phyloP scores from a whole-genome alignment of 495 filamentous ascomycete species.

The Penicillium arizonense region DNA sequence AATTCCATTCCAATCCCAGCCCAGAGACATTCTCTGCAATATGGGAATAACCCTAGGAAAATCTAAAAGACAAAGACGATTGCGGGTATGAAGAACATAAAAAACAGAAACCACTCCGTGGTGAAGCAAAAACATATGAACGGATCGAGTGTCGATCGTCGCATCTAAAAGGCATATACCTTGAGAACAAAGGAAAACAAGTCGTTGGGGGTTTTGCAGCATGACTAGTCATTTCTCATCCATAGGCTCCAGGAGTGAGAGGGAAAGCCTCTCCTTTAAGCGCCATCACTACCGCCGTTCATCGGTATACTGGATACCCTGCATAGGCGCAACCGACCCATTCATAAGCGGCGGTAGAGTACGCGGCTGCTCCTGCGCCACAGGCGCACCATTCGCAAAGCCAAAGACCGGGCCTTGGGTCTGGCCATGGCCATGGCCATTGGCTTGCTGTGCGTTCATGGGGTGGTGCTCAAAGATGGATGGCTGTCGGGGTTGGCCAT shows the following conservation, averaged over 20 bases:
- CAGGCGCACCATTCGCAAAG: conserved; percentile 31
- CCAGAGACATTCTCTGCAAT: too few relatives aligned
- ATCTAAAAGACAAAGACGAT: conserved; percentile 12
- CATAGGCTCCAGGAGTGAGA: conserved; percentile 1
- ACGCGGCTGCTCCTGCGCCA: conserved; percentile 46
- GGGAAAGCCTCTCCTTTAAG: neutral
- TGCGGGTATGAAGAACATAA: conserved; percentile 27
- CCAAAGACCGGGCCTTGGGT: conserved; percentile 33
- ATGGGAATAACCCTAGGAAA: too few relatives aligned
- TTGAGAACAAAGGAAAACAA: conserved; percentile 17
- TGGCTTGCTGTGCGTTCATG: conserved; percentile 35
- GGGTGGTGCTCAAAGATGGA: conserved; percentile 43
- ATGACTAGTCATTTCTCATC: conserved; percentile 32
- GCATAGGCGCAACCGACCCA: conserved; percentile 52
- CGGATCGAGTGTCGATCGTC: neutral
- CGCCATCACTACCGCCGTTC: conserved; percentile 39
- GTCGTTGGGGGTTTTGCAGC: conserved; percentile 20
- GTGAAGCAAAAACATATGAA: neutral
- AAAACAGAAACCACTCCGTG: conserved; percentile 10
- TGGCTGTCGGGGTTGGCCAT: conserved; percentile 39
- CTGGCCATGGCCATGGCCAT: conserved; percentile 40
- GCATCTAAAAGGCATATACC: conserved; percentile 23
- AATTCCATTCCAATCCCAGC: too few relatives aligned
- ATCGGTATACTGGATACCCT: conserved; percentile 56
- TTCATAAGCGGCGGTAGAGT: conserved; percentile 53